Conservation (phyloP, 2,329 filamentous ascomycete species). For the Fusarium poae region DNA sequence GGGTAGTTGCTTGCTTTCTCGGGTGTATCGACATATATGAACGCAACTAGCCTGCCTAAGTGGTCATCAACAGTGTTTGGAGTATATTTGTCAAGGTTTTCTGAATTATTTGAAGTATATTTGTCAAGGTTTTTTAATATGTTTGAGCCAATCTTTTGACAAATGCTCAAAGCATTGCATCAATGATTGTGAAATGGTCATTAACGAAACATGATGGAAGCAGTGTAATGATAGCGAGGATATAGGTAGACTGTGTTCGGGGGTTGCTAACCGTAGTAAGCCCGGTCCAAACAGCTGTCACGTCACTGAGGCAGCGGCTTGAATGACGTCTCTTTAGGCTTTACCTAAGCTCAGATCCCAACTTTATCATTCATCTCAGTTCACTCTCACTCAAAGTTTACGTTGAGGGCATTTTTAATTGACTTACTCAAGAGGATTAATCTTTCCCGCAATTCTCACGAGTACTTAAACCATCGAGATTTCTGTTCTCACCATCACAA, state of each 20-base stretch:
- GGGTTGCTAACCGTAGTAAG: constrained; percentile 45
- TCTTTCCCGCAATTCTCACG: not conserved
- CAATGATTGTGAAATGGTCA: not conserved
- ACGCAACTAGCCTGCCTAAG: no score
- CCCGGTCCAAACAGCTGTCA: constrained; percentile 30
- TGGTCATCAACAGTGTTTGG: no score
- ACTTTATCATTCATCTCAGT: constrained; percentile 3
- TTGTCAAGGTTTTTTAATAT: no score
- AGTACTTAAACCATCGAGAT: not conserved
- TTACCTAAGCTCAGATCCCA: constrained; percentile 25
- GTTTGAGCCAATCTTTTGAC: not conserved
- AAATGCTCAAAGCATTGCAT: not conserved
- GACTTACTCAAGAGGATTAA: not conserved
- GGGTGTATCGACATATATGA: no score
- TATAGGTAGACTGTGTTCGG: not conserved
- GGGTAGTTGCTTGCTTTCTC: no score
- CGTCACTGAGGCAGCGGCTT: constrained; percentile 46
- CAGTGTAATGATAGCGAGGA: not conserved
- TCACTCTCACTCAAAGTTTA: not conserved
- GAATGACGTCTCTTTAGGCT: constrained; percentile 47
- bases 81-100: not conserved
- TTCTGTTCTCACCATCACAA: not conserved
- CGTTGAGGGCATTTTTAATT: not conserved
- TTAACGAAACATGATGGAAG: not conserved
- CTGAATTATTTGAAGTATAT: no score